Base-by-base conservation (phyloP, 2,329 filamentous ascomycete genomes). In the Drechslerella coelobrocha region DNA sequence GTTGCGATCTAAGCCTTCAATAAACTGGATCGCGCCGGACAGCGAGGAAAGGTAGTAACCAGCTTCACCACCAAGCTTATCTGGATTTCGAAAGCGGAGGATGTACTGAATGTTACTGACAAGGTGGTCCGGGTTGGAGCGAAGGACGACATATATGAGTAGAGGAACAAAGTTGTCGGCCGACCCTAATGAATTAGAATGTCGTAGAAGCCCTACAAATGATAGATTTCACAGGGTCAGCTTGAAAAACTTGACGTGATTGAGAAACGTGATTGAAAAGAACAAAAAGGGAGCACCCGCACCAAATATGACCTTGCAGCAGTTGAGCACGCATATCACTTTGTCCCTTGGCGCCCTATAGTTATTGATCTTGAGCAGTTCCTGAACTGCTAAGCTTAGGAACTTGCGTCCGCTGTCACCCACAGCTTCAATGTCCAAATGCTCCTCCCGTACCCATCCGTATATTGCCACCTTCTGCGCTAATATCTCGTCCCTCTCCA, bases 251-350 rank as follows among this genome's bases (percentile, higher is more conserved):
- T 55, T 14, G 52, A n/a, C 17, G n/a, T 43, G 14, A 10, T 39
- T 29, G 23, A 14, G 10, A 7, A 4, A 43, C 19, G 43, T 29
- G 23, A 34, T 43, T 21, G 34, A 19, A n/a, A 17, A 9, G 21
- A 12, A 19, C n/a, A 21, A 2, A 19, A 75, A 27, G 17, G n/a
- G 14, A 19, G 19, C 4, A 23, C 43, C 7, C 84, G 75, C 79
- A 91, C 90, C 94, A 79, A 99, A 97, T 73, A 99, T 97, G 73
- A 99, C 95, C 80, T 99, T 99, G 85, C 94, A 99, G 81, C 92
- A 97, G 80, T 99, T 99, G 61, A 99, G 81, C 48, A 97, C 91
- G 79, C 94, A 99, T 53, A 99, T 97, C 61, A 99, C 94, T 80
- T 99, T 99, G 82, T 99, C 94, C 75, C 94, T 84, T 2, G 94